Evolutionary conservation across 1,284 basidiomycete species (phyloP).

Genomic region (Malassezia dermatis): DNA sequence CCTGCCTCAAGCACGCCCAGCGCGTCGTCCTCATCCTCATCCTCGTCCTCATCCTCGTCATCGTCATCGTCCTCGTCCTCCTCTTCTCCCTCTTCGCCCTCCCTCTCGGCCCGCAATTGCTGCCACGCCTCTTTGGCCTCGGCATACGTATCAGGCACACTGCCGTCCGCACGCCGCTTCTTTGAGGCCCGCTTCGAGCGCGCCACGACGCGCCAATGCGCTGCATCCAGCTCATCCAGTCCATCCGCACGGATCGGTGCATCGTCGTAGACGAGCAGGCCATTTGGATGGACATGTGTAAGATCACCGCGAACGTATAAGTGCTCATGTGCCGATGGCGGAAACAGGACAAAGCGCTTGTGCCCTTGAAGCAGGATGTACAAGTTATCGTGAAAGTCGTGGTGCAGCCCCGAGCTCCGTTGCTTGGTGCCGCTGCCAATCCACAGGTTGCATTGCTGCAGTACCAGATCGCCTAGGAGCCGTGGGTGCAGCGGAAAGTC

Average conservation of each 20-base stretch:
- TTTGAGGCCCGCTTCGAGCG: not conserved
- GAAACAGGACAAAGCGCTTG: constrained; percentile 46
- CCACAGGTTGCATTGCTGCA: constrained; percentile 47
- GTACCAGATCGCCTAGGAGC: constrained; percentile 36
- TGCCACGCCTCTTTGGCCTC: constrained; percentile 9
- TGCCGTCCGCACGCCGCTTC: constrained; percentile 2
- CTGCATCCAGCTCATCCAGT: constrained; percentile 35
- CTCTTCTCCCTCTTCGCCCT: constrained; percentile 17
- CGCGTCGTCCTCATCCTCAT: constrained; percentile 2
- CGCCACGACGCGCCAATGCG: constrained; percentile 27
- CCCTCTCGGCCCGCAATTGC: not conserved
- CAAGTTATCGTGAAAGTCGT: constrained; percentile 47
- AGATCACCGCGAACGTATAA: constrained; percentile 33
- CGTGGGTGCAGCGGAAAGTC: constrained; percentile 39
- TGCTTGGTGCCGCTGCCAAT: constrained; percentile 33
- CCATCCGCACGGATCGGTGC: constrained; percentile 31
- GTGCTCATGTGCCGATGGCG: constrained; percentile 31
- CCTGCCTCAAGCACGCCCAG: constrained; percentile 4
- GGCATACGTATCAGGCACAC: constrained; percentile 22
- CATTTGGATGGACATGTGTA: constrained; percentile 32
- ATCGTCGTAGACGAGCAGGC: constrained; percentile 35
- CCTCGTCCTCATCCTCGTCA: constrained; percentile 4
- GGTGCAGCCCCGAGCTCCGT: constrained; percentile 40
- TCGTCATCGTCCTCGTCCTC: constrained; percentile 24
- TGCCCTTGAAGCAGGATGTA: constrained; percentile 43